These are phyloP conservation scores for Peronospora destructor DNA, from an alignment of 352 stramenopile species.

Conservation along the genomic window DNA sequence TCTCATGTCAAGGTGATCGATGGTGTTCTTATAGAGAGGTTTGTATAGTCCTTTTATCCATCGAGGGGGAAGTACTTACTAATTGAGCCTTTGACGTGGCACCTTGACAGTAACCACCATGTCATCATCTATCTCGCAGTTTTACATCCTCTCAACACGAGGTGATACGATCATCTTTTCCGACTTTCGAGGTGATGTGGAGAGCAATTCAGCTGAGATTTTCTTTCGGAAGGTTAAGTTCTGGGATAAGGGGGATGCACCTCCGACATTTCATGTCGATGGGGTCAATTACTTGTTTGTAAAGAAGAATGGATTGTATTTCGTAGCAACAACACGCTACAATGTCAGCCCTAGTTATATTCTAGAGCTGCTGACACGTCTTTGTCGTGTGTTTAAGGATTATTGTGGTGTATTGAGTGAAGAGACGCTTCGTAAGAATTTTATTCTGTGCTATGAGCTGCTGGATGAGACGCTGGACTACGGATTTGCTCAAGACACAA, in stretches of 20 bases:
- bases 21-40: no score
- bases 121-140: slow-evolving; percentile 91
- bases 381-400: slow-evolving; percentile 98
- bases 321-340: slow-evolving; percentile 93
- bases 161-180: slow-evolving; percentile 98
- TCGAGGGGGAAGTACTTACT: background rate
- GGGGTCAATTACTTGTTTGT: slow-evolving; percentile 97
- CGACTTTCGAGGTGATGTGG: slow-evolving; percentile 90
- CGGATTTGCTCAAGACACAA: slow-evolving; percentile 96
- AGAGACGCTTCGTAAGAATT: slow-evolving; percentile 99
- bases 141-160: slow-evolving; percentile 97
- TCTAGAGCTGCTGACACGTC: slow-evolving; percentile 92
- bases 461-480: slow-evolving; percentile 99
- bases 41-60: no score
- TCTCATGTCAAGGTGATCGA: background rate
- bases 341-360: slow-evolving; percentile 95
- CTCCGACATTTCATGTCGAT: slow-evolving; percentile 95
- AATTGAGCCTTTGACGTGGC: slow-evolving; percentile 17
- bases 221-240: slow-evolving; percentile 99
- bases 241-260: slow-evolving; percentile 94
- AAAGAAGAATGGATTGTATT: slow-evolving; percentile 97
- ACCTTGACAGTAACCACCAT: slow-evolving; percentile 8
- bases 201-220: slow-evolving; percentile 87
- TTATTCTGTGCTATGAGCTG: slow-evolving; percentile 98
- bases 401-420: slow-evolving; percentile 98